Base-by-base conservation (phyloP, 495 filamentous ascomycete genomes). In the Aspergillus avenaceus region DNA sequence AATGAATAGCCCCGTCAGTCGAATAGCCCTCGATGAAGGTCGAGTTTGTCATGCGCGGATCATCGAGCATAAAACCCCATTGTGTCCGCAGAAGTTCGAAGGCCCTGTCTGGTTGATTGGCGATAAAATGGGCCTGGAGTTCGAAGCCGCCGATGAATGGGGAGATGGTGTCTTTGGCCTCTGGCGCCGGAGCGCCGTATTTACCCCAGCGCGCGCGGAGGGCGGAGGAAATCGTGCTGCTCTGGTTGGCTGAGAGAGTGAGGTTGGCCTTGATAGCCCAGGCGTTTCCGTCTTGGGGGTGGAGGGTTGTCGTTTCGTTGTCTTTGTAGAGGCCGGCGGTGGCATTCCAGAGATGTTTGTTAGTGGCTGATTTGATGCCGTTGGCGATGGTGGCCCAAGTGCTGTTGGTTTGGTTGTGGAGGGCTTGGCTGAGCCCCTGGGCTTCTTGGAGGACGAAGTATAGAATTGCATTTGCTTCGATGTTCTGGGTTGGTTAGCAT, bases 21-120 rank as follows among this genome's bases (percentile, higher is more conserved):
- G 72, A 60, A 54, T 80, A 84, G 0, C 80, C 80, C 54, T 85
- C 82, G 43, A 80, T 75, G n/a, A 83, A 75, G 0, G 79, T 82
- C 1, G 70, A 75, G 42, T 83, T 79, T 2, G 81, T 85, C 69
- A 83, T 79, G 11, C 76, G 71, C 4, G 72, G 70, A 41, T 80
- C 76, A 43, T 83, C 63, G 14, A 85, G 72, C 75, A 83, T 77
- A 50, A 77, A 80, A 8, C 72, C 78, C 80, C 80, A 84, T 62
- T 77, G 68, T 0, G 72, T 54, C 9, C 71, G 59, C 42, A 80
- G 74, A 2, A 85, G 66, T 32, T 79, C 78, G 8, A 84, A 64
- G 0, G 77, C 79, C 0, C 55, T 52, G 26, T 68, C 57, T 1
- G 64, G 52, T 22, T 77, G 58, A 18, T 58, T 61, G 3, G 77